Percentiles rank a stretch among this genome's conserved stretches.
These are phyloP conservation scores for Euphorbia corollata DNA, from an alignment of 441 rosid species.

Conservation along the genomic window DNA sequence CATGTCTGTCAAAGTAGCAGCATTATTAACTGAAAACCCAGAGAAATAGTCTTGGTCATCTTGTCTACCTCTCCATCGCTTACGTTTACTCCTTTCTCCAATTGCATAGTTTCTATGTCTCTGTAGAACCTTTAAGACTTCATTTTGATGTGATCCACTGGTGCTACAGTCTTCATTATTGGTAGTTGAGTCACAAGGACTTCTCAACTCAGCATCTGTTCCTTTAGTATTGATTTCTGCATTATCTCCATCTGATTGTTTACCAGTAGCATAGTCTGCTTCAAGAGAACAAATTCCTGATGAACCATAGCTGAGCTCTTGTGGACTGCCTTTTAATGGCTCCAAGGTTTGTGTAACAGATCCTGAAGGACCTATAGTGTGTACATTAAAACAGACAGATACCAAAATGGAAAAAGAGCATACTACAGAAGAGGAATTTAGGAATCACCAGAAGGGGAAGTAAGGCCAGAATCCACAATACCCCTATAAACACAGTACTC, in stretches of 20 bases:
- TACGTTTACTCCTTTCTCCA: conserved; percentile 75
- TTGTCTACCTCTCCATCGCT: conserved; percentile 82
- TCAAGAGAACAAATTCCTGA: conserved; percentile 45
- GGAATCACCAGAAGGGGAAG: conserved; percentile 37
- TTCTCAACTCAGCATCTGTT: conserved; percentile 47
- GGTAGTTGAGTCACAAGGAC: conserved; percentile 43
- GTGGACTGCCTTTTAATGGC: conserved; percentile 36
- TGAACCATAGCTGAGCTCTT: conserved; percentile 37
- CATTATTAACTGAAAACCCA: conserved; percentile 31
- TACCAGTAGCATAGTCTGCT: conserved; percentile 36
- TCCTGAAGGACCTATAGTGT: conserved; percentile 10
- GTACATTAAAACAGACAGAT: conserved; percentile 19
- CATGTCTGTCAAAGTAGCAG: conserved; percentile 22
- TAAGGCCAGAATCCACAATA: conserved; percentile 53
- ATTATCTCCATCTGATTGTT: conserved; percentile 51
- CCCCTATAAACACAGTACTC: conserved; percentile 95
- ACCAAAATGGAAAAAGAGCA: conserved; percentile 7
- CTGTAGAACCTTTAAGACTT: conserved; percentile 32
- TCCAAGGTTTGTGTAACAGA: conserved; percentile 36
- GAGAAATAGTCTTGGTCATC: conserved; percentile 44
- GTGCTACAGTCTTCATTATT: conserved; percentile 72
- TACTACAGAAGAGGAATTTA: conserved; percentile 6
- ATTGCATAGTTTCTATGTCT: conserved; percentile 44
- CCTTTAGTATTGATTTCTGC: conserved; percentile 35
- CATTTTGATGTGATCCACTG: conserved; percentile 55